Conservation (phyloP, 352 stramenopile genomes). For the Pythium grandisporangium region DNA sequence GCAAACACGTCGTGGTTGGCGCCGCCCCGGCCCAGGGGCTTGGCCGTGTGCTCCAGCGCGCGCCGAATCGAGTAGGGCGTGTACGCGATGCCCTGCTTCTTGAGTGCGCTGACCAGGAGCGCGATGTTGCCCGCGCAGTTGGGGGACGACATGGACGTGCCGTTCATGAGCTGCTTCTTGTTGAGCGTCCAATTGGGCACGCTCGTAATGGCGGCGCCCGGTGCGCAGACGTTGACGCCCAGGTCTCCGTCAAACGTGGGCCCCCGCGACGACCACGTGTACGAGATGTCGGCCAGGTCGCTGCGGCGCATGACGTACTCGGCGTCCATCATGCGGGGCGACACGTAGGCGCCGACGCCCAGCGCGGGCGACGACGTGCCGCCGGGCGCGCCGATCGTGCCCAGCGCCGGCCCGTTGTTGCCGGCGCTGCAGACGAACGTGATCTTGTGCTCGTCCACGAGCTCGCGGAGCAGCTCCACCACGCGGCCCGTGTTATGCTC, state of each 20-base stretch:
- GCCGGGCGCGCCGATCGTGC: constrained; percentile 89
- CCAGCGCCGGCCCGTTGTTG: constrained; percentile 95
- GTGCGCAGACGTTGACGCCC: constrained; percentile 90
- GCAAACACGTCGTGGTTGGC: constrained; percentile 61
- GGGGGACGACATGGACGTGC: constrained; percentile 94
- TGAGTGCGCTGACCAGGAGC: constrained; percentile 88
- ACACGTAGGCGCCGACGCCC: constrained; percentile 93
- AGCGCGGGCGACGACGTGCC: constrained; percentile 86
- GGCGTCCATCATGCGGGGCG: constrained; percentile 89
- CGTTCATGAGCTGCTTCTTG: constrained; percentile 96
- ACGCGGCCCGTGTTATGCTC: constrained; percentile 87
- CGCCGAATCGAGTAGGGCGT: constrained; percentile 84
- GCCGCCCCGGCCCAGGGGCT: too few relatives aligned
- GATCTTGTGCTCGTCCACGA: constrained; percentile 90
- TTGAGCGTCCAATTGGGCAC: constrained; percentile 95
- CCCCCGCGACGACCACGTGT: constrained; percentile 91
- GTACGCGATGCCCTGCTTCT: constrained; percentile 67
- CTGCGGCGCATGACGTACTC: constrained; percentile 86
- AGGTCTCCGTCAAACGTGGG: constrained; percentile 88
- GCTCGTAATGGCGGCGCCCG: constrained; percentile 90
- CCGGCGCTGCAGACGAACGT: constrained; percentile 91
- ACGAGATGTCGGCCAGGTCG: constrained; percentile 54
- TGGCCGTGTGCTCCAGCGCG: constrained; percentile 81
- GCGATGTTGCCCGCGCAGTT: constrained; percentile 92
- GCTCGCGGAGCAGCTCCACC: constrained; percentile 82